Evolutionary conservation across 768 basidiomycete species (phyloP).

Genomic region (Macrolepiota fuliginosa): DNA sequence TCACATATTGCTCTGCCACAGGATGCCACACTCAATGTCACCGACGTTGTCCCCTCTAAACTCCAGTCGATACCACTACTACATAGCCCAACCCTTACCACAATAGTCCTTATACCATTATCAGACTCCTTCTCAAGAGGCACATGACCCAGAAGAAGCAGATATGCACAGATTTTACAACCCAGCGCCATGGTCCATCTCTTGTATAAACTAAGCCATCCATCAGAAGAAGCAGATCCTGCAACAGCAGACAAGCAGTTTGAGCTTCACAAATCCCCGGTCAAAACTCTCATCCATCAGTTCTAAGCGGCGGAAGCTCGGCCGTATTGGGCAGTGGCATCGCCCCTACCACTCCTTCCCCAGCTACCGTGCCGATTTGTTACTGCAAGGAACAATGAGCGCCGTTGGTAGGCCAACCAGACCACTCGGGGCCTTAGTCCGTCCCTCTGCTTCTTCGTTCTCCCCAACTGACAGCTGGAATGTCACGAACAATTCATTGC

Average conservation of each 20-base stretch:
- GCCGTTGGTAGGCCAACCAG: constrained; percentile 3
- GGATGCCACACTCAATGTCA: background rate
- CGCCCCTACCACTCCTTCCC: background rate
- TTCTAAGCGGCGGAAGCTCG: background rate
- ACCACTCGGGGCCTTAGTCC: background rate
- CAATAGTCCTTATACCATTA: background rate
- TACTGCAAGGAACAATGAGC: background rate
- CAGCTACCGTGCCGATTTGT: background rate
- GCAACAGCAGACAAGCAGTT: background rate
- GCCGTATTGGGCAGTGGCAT: background rate
- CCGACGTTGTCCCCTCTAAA: background rate
- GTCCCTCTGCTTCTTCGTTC: background rate
- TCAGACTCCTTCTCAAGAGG: background rate
- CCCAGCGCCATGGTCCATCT: background rate
- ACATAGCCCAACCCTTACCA: background rate
- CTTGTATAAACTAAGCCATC: background rate
- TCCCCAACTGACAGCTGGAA: background rate
- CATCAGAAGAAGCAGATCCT: background rate
- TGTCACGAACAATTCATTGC: background rate
- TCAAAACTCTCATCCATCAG: background rate
- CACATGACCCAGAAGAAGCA: background rate
- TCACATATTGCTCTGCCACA: background rate
- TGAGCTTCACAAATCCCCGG: background rate
- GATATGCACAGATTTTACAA: background rate
- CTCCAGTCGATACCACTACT: background rate